phyloP scores from a whole-genome alignment of 768 basidiomycete species.

The Rhodotorula diobovata region DNA sequence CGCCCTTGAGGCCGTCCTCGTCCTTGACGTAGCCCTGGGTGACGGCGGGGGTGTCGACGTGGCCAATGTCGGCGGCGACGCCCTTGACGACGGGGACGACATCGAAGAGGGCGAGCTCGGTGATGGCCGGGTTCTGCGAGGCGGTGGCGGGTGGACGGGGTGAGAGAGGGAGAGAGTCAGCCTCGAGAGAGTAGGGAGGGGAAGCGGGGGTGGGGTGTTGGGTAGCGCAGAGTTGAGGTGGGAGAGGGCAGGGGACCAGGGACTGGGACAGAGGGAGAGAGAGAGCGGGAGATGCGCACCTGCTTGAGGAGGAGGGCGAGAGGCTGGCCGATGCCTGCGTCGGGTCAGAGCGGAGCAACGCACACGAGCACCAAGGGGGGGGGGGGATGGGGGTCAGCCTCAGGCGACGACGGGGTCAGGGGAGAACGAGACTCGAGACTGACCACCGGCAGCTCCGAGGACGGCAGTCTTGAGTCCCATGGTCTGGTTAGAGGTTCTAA shows the following conservation, averaged over 20 bases:
- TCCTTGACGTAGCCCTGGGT: constrained; percentile 70
- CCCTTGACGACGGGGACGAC: constrained; percentile 63
- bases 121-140: constrained; percentile 19
- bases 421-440: not conserved
- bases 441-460: constrained; percentile 67
- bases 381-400: not conserved
- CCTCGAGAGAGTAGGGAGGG: too few species aligned
- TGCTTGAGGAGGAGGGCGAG: constrained; percentile 83
- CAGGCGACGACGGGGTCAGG: not conserved
- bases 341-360: not conserved
- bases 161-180: not conserved
- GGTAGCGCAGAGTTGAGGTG: too few species aligned
- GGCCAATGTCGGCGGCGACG: constrained; percentile 88
- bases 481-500: constrained; percentile 19
- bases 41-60: constrained; percentile 83
- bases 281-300: constrained; percentile 23
- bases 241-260: too few species aligned
- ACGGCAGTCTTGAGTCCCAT: constrained; percentile 77
- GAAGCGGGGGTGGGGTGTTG: too few species aligned
- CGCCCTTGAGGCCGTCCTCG: constrained; percentile 75
- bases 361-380: not conserved
- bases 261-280: not conserved
- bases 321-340: constrained; percentile 91
- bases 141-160: not conserved
- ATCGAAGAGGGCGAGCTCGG: constrained; percentile 82